Evolutionary conservation across 2,329 filamentous ascomycete genomes (phyloP), one percentile per base, ranked within the genome.

Genomic region (Phyllosticta citribraziliensis): DNA sequence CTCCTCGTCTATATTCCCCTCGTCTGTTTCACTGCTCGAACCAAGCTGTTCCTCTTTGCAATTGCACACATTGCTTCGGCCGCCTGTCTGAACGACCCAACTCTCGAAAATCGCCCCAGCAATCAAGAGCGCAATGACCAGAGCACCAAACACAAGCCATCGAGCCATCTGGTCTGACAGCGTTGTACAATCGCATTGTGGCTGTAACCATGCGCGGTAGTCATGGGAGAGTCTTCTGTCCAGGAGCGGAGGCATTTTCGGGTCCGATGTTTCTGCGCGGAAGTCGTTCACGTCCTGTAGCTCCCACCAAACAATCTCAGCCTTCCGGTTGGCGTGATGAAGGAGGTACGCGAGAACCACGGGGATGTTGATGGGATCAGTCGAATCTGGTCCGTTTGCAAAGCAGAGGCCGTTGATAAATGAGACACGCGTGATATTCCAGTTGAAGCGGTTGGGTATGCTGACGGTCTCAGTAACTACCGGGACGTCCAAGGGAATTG

Each of bases 291-390:
- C 25, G 27, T 58, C 27, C 14, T 40, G 57, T 5, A 58, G 24
- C 19, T 58, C 57, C 57, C 57, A 58, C 57, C 57, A 58, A 5
- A 54, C 50, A n/a, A 58, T 35, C 27, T 58, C 57, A 25, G 22
- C 20, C 0, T 51, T 27, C 8, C 14, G 11, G 12, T 12, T 40
- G 4, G 20, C 20, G 11, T 52, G 52, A n/a, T 54, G 57, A 6
- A 58, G 19, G 5, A 54, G 12, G 24, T 58, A 58, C 4, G 54
- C 35, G n/a, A 54, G 20, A 17, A 20, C 51, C 19, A 58, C 57
- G 9, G 57, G 19, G 11, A 58, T 14, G 25, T 58, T 25, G 14
- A 12, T 53, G 4, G 54, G n/a, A 5, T 54, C 27, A 8, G 35
- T 17, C 33, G 11, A 11, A 17, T 25, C 51, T 3, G 57, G 57